Evolutionary conservation across 1,139 yeast genomes (phyloP).

Genomic region (Blastobotrys elegans): DNA sequence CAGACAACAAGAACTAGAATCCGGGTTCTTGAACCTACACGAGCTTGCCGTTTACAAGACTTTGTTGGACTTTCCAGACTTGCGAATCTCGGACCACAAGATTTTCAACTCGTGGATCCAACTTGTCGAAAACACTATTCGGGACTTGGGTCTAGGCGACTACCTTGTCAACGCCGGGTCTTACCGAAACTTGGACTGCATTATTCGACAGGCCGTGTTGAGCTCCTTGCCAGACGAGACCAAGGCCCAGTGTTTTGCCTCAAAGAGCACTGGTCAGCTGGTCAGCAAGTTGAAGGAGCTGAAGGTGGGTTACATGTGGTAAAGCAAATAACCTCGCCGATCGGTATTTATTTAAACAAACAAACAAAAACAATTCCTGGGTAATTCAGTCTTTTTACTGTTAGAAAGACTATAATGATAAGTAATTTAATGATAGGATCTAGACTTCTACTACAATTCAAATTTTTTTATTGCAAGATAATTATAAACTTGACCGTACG

Average conservation of each 20-base stretch:
- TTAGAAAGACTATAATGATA: neutral
- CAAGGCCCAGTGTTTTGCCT: slow-evolving; percentile 11
- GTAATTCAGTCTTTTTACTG: neutral
- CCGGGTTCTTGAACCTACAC: slow-evolving; percentile 12
- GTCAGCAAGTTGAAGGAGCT: slow-evolving; percentile 10
- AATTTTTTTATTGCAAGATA: neutral
- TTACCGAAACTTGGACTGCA: slow-evolving; percentile 11
- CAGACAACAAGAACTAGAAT: slow-evolving; percentile 11
- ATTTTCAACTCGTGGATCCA: slow-evolving; percentile 13
- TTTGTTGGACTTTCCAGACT: slow-evolving; percentile 13
- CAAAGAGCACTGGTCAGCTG: slow-evolving; percentile 12
- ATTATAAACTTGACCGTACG: neutral
- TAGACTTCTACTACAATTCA: neutral
- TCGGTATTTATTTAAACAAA: neutral
- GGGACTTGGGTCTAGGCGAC: slow-evolving; percentile 14
- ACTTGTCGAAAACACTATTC: slow-evolving; percentile 11
- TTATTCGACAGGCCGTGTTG: slow-evolving; percentile 11
- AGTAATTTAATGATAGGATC: neutral
- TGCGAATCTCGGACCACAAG: slow-evolving; percentile 15
- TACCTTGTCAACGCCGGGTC: slow-evolving; percentile 12
- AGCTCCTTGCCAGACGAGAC: slow-evolving; percentile 14
- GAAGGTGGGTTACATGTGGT: slow-evolving; percentile 16
- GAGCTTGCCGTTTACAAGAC: slow-evolving; percentile 11
- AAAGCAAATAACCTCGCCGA: neutral
- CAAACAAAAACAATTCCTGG: neutral